Conservation (phyloP, 257 asterid species). For the Solanum pennellii region DNA sequence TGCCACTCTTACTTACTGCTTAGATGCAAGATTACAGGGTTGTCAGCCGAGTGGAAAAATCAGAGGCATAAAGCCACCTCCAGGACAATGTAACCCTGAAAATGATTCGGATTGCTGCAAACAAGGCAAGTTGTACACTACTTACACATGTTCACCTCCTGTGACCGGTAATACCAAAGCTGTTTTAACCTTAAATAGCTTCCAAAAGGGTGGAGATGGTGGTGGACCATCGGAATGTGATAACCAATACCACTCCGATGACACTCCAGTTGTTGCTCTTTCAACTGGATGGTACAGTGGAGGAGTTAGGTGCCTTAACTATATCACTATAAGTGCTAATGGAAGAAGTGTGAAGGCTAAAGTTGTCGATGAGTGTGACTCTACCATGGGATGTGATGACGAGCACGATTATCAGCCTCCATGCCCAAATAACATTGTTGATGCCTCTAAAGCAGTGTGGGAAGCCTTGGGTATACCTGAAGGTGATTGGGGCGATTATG, state of each 20-base stretch:
- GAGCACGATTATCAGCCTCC: slow-evolving; percentile 41
- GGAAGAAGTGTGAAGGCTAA: slow-evolving; percentile 19
- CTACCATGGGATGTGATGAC: slow-evolving; percentile 33
- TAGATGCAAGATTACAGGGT: neutral
- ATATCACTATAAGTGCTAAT: slow-evolving; percentile 10
- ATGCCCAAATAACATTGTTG: slow-evolving; percentile 36
- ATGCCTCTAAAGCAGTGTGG: slow-evolving; percentile 38
- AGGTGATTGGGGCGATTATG: slow-evolving; percentile 23
- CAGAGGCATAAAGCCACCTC: slow-evolving; percentile 23
- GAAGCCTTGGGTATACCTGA: slow-evolving; percentile 19
- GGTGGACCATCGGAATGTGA: slow-evolving; percentile 34
- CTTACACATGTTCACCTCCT: slow-evolving; percentile 25
- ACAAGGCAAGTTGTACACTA: slow-evolving; percentile 17
- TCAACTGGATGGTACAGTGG: slow-evolving; percentile 37
- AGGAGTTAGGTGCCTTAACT: slow-evolving; percentile 17
- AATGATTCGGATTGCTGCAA: slow-evolving; percentile 24
- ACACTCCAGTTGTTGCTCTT: slow-evolving; percentile 22
- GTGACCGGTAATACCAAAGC: slow-evolving; percentile 19
- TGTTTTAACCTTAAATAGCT: slow-evolving; percentile 25
- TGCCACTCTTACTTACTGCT: neutral
- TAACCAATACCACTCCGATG: slow-evolving; percentile 22
- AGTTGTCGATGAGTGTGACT: slow-evolving; percentile 41
- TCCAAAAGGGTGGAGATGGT: slow-evolving; percentile 34
- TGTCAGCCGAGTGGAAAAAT: slow-evolving; percentile 31
- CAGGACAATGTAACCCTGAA: slow-evolving; percentile 28